A percentile compares a stretch with the other conserved stretches of the same genome.
These are phyloP conservation scores for Lactifluus pinguis DNA, from an alignment of 768 basidiomycete genomes.

Conservation along the genomic window DNA sequence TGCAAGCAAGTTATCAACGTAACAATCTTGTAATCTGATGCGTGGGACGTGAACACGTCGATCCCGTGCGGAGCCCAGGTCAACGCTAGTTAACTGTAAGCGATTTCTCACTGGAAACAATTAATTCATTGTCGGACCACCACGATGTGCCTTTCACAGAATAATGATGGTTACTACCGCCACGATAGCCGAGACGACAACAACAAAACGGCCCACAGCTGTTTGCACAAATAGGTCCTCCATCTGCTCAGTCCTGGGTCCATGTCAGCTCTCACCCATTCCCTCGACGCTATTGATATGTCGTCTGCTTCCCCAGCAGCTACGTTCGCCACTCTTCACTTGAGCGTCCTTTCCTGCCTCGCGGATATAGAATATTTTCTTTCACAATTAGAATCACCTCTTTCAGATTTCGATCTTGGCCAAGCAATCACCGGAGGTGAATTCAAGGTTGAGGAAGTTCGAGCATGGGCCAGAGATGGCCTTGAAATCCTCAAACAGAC, in stretches of 20 bases:
- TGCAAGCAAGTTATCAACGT: no score
- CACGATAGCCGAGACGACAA: not conserved
- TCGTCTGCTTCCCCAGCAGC: constrained; percentile 33
- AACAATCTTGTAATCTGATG: no score
- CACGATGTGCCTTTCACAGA: no score
- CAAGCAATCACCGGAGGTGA: constrained; percentile 31
- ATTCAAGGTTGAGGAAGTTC: constrained; percentile 37
- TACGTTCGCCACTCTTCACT: constrained; percentile 57
- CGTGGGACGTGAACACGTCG: no score
- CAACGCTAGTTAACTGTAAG: no score
- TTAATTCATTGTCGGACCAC: no score
- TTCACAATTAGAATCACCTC: constrained; percentile 47
- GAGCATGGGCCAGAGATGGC: constrained; percentile 30
- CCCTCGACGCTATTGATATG: constrained; percentile 61
- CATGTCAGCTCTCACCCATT: constrained; percentile 44
- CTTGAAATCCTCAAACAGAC: constrained; percentile 48
- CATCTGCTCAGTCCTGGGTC: constrained; percentile 18
- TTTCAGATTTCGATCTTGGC: constrained; percentile 30
- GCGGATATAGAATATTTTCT: constrained; percentile 64
- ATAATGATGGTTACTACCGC: no score
- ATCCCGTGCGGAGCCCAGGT: no score
- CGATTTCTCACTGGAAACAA: no score
- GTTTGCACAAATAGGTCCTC: not conserved
- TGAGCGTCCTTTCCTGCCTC: constrained; percentile 68
- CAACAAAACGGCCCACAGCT: no score